Evolutionary conservation across 2,329 filamentous ascomycete genomes (phyloP), one percentile per base, ranked within the genome.

Genomic region (Cladophialophora bantiana): DNA sequence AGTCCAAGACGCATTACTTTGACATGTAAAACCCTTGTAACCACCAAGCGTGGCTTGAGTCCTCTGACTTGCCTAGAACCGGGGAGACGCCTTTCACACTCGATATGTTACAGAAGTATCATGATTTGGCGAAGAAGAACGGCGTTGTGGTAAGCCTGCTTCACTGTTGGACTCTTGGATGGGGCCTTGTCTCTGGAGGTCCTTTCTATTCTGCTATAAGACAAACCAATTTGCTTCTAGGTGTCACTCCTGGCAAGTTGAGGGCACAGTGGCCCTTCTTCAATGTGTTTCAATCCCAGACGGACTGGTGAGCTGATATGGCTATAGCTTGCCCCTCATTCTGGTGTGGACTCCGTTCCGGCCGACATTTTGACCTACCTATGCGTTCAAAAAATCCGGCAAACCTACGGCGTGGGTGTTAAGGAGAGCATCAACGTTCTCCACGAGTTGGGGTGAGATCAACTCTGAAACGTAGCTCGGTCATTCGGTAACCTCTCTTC

Each of bases 41-140:
- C 10, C 7, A 36, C 35, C 7, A 12, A 36, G 7, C 35, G 35
- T 36, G 10, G 10, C 10, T 36, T 7, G 35, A 36, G 5, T 12
- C 7, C 35, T 7, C 35, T 36, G 35, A 36, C 35, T 12, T 36
- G 7, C 7, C 10, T 36, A 36, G 35, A 36, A 12, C 35, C 35
- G 35, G 35, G 1, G 35, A 36, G 35, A 36, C 35, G 7, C 35
- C 35, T 3, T 90, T 87, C 86, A 80, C 88, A 42, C 83, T 83
- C 68, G 82, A 85, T 53, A 88, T 89, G 79, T 81, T 89, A 61
- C 76, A 83, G 13, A 85, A 87, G 71, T 89, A 88, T 72, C 82
- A 89, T 68, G 81, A 83, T 12, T 81, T 79, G 1, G 88, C 88
- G 6, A 85, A 86, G 71, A 76, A 79, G 48, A 89, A 83, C 68